A percentile compares a stretch with the other conserved stretches of the same genome.
Evolutionary conservation across 2,329 filamentous ascomycete species (phyloP).

Genomic region (Penicillium sp.): DNA sequence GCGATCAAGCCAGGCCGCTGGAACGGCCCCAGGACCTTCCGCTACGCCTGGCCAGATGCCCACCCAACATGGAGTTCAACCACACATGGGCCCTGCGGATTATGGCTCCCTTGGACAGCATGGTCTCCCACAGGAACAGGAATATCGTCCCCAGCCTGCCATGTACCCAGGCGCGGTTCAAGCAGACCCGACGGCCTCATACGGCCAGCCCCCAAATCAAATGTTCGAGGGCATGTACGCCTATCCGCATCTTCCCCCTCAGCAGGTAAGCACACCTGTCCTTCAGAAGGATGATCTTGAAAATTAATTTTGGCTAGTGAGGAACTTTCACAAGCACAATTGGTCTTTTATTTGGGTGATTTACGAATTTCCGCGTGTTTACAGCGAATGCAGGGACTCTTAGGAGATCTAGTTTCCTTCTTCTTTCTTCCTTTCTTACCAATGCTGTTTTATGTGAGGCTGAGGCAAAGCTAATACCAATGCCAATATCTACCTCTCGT

Average conservation of each 20-base stretch:
- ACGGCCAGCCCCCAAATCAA: constrained; percentile 69
- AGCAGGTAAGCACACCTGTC: constrained; percentile 62
- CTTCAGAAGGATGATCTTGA: not conserved
- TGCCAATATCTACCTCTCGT: not conserved
- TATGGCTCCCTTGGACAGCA: constrained; percentile 63
- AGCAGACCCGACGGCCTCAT: constrained; percentile 66
- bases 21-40: constrained; percentile 51
- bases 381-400: constrained; percentile 16
- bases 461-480: constrained; percentile 8
- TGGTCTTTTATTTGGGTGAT: constrained; percentile 6
- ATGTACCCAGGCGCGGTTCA: constrained; percentile 84
- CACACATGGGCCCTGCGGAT: constrained; percentile 57
- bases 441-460: constrained; percentile 1
- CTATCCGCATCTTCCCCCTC: constrained; percentile 75
- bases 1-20: constrained; percentile 55
- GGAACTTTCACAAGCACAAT: not conserved
- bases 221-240: constrained; percentile 89
- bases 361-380: constrained; percentile 10
- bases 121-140: constrained; percentile 64
- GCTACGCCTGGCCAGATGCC: constrained; percentile 38
- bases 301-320: constrained; percentile 8
- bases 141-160: constrained; percentile 73
- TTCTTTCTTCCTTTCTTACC: constrained; percentile 2
- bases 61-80: constrained; percentile 49
- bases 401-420: constrained; percentile 6